Evolutionary conservation across 2,329 filamentous ascomycete species (phyloP).

Genomic region (Diaporthe sp.): DNA sequence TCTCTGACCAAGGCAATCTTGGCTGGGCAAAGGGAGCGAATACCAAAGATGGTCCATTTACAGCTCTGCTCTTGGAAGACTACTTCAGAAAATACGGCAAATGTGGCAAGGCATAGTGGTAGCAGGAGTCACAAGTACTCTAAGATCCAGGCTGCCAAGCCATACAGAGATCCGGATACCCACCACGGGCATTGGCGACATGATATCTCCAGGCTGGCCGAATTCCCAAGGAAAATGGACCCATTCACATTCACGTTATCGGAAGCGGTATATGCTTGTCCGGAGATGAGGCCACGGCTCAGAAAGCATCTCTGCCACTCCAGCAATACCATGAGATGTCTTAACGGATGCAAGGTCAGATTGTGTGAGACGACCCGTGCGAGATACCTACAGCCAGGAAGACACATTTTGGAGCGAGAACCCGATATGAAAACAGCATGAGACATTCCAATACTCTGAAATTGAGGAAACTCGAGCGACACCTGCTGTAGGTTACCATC

Average conservation of each 20-base stretch:
- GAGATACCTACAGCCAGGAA: not conserved
- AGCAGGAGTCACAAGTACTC: constrained; percentile 50
- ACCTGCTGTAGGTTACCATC: not conserved
- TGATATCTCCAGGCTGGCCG: constrained; percentile 72
- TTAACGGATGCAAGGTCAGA: not conserved
- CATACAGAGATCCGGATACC: constrained; percentile 51
- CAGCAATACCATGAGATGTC: too few relatives aligned
- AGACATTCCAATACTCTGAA: not conserved
- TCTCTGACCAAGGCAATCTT: constrained; percentile 95
- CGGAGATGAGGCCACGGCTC: not conserved
- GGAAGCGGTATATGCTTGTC: constrained; percentile 69
- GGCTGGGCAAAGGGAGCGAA: constrained; percentile 86
- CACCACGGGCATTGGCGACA: constrained; percentile 52
- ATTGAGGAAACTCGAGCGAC: not conserved
- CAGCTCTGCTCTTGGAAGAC: constrained; percentile 81
- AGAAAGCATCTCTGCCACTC: not conserved
- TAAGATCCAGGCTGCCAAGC: constrained; percentile 61
- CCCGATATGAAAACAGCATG: not conserved
- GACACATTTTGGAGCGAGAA: not conserved
- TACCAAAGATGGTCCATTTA: constrained; percentile 81
- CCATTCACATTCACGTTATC: constrained; percentile 67
- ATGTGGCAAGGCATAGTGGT: constrained; percentile 75
- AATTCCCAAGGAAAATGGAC: constrained; percentile 71
- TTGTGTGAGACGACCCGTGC: not conserved
- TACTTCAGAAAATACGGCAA: constrained; percentile 79